A percentile compares a stretch with the other conserved stretches of the same genome.
Evolutionary conservation across 2,329 filamentous ascomycete species (phyloP).

Genomic region (Pseudogymnoascus sp.): DNA sequence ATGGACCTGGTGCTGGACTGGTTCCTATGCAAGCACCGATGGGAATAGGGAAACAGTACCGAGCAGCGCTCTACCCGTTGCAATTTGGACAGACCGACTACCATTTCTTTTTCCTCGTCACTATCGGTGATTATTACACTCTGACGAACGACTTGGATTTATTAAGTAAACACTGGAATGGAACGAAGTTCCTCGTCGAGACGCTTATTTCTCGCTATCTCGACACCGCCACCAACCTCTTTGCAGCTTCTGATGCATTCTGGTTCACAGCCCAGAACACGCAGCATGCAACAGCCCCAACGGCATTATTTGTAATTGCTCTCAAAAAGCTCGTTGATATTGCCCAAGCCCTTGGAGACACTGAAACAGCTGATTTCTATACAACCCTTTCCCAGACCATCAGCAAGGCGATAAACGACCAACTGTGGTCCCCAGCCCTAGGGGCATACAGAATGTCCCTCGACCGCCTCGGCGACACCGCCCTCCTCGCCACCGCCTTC

Average conservation of each 20-base stretch:
- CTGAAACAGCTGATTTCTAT: conserved; percentile 20
- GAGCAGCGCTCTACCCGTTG: conserved; percentile 9
- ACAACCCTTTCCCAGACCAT: conserved; percentile 18
- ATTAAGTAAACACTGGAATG: neutral
- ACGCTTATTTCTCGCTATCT: neutral
- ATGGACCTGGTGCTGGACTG: conserved; percentile 5
- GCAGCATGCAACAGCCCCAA: neutral
- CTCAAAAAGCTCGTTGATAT: conserved; percentile 23
- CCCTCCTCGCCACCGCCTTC: conserved; percentile 28
- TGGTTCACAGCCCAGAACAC: conserved; percentile 1
- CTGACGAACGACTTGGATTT: neutral
- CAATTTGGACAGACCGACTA: conserved; percentile 7
- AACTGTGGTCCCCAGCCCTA: conserved; percentile 27
- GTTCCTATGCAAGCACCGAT: conserved; percentile 11
- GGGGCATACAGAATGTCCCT: conserved; percentile 28
- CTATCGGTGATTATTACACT: neutral
- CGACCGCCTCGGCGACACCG: conserved; percentile 24
- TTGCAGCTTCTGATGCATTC: neutral
- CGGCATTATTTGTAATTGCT: conserved; percentile 12
- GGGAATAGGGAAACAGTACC: conserved; percentile 9
- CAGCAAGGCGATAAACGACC: conserved; percentile 23
- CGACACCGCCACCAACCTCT: neutral
- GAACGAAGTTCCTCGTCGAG: neutral
- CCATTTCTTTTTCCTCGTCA: conserved; percentile 2
- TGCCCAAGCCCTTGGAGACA: conserved; percentile 27